Conservation (phyloP, 257 asterid genomes). For the Rauvolfia tetraphylla region DNA sequence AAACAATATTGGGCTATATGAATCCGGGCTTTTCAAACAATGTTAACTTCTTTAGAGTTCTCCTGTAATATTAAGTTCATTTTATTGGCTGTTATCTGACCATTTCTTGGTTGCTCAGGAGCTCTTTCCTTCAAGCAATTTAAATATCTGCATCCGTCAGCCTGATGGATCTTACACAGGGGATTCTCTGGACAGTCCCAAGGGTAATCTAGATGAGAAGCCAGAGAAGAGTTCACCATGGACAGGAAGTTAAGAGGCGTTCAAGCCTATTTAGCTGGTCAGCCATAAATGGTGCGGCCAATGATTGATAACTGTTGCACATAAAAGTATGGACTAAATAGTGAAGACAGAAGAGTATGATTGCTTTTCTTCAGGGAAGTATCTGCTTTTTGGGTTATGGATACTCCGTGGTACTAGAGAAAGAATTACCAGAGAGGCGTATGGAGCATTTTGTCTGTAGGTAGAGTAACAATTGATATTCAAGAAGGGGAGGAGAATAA, state of each 20-base stretch:
- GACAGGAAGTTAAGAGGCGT: slow-evolving; percentile 12
- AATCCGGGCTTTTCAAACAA: not conserved
- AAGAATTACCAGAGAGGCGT: slow-evolving; percentile 16
- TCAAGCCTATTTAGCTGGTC: slow-evolving; percentile 9
- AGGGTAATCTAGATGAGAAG: slow-evolving; percentile 43
- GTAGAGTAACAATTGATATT: slow-evolving; percentile 28
- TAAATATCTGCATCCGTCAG: slow-evolving; percentile 73
- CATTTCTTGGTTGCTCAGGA: slow-evolving; percentile 42
- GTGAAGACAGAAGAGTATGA: slow-evolving; percentile 30
- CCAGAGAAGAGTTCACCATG: slow-evolving; percentile 25
- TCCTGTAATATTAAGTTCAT: not conserved
- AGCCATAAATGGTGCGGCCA: slow-evolving; percentile 18
- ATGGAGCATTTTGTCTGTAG: slow-evolving; percentile 27
- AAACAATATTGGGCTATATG: not conserved
- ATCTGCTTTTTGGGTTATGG: slow-evolving; percentile 47
- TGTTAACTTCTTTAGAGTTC: not conserved
- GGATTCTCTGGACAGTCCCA: slow-evolving; percentile 83
- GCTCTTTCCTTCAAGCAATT: slow-evolving; percentile 54
- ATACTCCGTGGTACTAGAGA: slow-evolving; percentile 26
- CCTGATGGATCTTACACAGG: slow-evolving; percentile 82
- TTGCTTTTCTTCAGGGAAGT: slow-evolving; percentile 27
- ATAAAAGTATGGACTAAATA: slow-evolving; percentile 30
- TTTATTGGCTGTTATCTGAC: not conserved
- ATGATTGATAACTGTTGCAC: slow-evolving; percentile 34
- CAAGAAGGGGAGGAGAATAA: slow-evolving; percentile 22